A percentile compares a stretch with the other conserved stretches of the same genome.
phyloP scores from a whole-genome alignment of 2,329 filamentous ascomycete species.

The Fusarium xyrophilum region DNA sequence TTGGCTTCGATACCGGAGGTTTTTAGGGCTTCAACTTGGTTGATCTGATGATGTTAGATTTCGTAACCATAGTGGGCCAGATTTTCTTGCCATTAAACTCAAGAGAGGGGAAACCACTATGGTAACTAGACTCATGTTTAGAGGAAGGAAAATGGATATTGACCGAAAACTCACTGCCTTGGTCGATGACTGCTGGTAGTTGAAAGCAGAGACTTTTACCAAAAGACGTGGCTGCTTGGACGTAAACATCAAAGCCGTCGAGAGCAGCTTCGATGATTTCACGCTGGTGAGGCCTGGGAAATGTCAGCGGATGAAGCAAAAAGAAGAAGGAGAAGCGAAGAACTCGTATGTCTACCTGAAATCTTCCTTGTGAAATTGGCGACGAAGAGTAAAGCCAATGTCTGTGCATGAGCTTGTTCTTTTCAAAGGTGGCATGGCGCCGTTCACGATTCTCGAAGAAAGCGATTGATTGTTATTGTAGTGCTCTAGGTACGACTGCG shows the following conservation, averaged over 20 bases:
- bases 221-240: constrained; percentile 90
- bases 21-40: constrained; percentile 84
- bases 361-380: constrained; percentile 74
- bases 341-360: constrained; percentile 71
- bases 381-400: constrained; percentile 75
- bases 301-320: neutral
- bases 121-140: constrained; percentile 65
- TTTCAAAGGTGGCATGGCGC: constrained; percentile 51
- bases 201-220: constrained; percentile 95
- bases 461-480: neutral
- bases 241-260: constrained; percentile 86
- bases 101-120: constrained; percentile 89
- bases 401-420: constrained; percentile 63
- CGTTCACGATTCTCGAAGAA: constrained; percentile 7
- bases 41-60: constrained; percentile 65
- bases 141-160: neutral
- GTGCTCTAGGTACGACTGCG: neutral
- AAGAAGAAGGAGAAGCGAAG: neutral
- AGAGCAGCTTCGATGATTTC: constrained; percentile 87
- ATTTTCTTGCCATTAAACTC: constrained; percentile 76
- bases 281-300: constrained; percentile 75
- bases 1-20: constrained; percentile 79
- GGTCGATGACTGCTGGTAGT: constrained; percentile 84
- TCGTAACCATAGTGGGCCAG: neutral
- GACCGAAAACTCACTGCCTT: constrained; percentile 72